Conservation (phyloP, 2,329 filamentous ascomycete species). For the Fusarium mexicanum region DNA sequence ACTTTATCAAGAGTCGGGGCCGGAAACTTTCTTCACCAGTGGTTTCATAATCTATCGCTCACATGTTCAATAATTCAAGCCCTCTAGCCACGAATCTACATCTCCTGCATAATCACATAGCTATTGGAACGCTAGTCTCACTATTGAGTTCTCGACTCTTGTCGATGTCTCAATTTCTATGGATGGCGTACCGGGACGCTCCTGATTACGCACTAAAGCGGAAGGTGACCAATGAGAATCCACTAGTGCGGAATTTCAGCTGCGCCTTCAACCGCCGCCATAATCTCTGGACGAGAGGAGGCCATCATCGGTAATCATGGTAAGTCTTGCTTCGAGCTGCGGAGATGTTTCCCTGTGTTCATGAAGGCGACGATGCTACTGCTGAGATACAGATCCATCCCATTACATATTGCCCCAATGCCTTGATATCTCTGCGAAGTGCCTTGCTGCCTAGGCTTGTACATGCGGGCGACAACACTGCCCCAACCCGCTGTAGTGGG, state of each 20-base stretch:
- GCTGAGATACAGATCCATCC: neutral
- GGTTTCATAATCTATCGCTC: too few species aligned
- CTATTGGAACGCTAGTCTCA: neutral
- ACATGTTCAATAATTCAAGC: neutral
- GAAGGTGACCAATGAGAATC: neutral
- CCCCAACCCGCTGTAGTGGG: neutral
- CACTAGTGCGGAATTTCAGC: neutral
- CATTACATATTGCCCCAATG: too few species aligned
- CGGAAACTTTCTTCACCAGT: accelerated
- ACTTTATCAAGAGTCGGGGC: neutral
- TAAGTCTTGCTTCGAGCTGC: neutral
- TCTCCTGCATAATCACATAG: neutral
- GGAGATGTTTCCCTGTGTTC: accelerated
- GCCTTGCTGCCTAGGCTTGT: neutral
- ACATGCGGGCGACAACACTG: neutral
- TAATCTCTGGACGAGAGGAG: neutral
- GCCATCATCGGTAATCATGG: accelerated
- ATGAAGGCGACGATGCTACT: too few species aligned
- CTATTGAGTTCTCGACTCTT: neutral
- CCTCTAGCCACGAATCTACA: accelerated
- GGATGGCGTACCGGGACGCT: neutral
- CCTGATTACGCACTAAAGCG: neutral
- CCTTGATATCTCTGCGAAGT: neutral
- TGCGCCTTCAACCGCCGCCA: neutral
- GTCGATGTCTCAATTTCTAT: neutral